Percentiles rank a stretch among this genome's conserved stretches.
Conservation (phyloP, 2,329 filamentous ascomycete genomes). For the Fusarium drepaniforme region DNA sequence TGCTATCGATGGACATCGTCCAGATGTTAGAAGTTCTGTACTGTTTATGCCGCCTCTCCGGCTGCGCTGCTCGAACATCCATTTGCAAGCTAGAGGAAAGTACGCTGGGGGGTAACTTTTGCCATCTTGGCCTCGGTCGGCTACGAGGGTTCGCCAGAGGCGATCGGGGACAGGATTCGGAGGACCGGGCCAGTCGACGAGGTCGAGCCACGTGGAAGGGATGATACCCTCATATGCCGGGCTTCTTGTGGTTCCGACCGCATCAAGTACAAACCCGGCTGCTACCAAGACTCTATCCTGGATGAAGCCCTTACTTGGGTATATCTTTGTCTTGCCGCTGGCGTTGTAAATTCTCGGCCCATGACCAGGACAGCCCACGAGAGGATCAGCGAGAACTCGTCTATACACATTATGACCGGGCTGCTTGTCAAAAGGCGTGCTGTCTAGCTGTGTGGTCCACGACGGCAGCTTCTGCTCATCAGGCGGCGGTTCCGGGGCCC, state of each 20-base stretch:
- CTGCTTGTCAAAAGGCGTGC: neutral
- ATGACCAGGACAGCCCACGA: neutral
- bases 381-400: neutral
- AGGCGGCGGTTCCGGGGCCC: neutral
- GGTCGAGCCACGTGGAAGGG: neutral
- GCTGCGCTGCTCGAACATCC: neutral
- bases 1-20: neutral
- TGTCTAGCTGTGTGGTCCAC: neutral
- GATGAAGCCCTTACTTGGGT: neutral
- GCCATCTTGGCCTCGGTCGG: neutral
- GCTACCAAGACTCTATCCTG: neutral
- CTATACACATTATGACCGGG: neutral
- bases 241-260: neutral
- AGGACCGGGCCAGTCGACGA: neutral
- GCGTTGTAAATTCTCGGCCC: neutral
- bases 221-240: neutral
- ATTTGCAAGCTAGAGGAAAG: neutral
- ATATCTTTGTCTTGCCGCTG: neutral
- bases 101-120: neutral
- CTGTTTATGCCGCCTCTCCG: neutral
- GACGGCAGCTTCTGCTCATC: neutral
- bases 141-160: neutral
- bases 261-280: neutral
- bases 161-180: neutral
- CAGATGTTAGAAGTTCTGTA: neutral